Base-by-base conservation (phyloP, 2,329 filamentous ascomycete species). In the Bipolaris victoriae region DNA sequence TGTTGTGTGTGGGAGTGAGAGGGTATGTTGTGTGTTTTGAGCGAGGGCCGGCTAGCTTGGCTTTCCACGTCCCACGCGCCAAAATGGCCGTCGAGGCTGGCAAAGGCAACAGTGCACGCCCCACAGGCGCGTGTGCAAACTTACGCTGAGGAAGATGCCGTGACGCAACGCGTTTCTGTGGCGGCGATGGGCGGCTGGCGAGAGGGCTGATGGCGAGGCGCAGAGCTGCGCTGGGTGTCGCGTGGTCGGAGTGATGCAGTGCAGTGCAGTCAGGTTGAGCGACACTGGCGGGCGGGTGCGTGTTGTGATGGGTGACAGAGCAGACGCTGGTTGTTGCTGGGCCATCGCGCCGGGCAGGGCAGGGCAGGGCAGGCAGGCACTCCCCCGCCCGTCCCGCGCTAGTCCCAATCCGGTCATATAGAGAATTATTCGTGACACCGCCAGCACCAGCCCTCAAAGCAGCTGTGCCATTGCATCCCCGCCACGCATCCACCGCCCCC, bases 11-110 rank as follows among this genome's bases (percentile, higher is more conserved):
- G 62, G 64, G 55, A 48, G 18, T 43, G 65, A 64, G 58, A 69
- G 63, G 67, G 65, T 57, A 61, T 65, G 58, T 58, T 69, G 66
- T 74, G 75, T 75, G 70, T 74, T 76, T 73, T 74, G 70, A 65
- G 65, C 58, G 60, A 63, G 61, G 68, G 69, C 65, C 22, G 50
- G 55, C 55, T 54, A 54, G 55, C 62, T 69, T 61, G 64, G 62
- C 61, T 24, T 61, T 63, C 63, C 62, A 60, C 64, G 62, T 64
- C 63, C 63, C 62, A 64, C 60, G 65, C 65, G 64, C 65, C 62
- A 73, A 68, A 71, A 61, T 61, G 62, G 64, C 62, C 58, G 65
- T 57, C 55, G 50, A 57, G 70, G 70, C 67, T 71, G 69, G 69
- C 60, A 68, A 40, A 54, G 69, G 65, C 61, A 67, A 68, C 50